Evolutionary conservation across 2,329 filamentous ascomycete species (phyloP).

Genomic region (Pseudocercospora fijiensis): DNA sequence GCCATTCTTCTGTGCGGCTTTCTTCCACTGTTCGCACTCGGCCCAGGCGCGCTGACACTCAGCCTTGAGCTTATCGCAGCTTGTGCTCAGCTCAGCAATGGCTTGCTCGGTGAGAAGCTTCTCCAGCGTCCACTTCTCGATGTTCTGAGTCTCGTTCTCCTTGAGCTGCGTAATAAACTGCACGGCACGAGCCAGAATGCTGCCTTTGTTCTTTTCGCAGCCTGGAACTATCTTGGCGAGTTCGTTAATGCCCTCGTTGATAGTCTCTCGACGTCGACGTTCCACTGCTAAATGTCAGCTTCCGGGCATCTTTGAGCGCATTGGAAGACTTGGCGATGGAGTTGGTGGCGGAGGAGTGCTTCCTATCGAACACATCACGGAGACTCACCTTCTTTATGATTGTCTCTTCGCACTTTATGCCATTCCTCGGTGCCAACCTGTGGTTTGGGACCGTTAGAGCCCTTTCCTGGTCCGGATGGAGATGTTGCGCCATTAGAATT

Average conservation of each 20-base stretch:
- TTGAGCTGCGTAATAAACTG: conserved; percentile 93
- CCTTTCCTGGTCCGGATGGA: conserved; percentile 40
- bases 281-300: conserved; percentile 65
- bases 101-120: conserved; percentile 88
- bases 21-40: conserved; percentile 77
- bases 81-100: conserved; percentile 80
- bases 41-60: conserved; percentile 76
- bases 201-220: conserved; percentile 98
- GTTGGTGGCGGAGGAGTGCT: neutral
- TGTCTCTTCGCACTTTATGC: conserved; percentile 96
- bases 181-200: conserved; percentile 88
- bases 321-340: neutral
- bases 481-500: conserved; percentile 45
- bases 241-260: conserved; percentile 98
- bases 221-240: conserved; percentile 95
- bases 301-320: neutral
- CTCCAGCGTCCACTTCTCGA: conserved; percentile 89
- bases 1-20: conserved; percentile 43
- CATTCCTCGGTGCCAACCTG: conserved; percentile 95
- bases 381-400: conserved; percentile 97
- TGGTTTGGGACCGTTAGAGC: conserved; percentile 59
- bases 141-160: conserved; percentile 89
- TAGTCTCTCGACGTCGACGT: conserved; percentile 91
- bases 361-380: neutral
- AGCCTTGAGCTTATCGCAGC: conserved; percentile 81